Percentiles rank a stretch among this genome's conserved stretches.
These are phyloP conservation scores for Fusarium sacchari DNA, from an alignment of 2,329 filamentous ascomycete species.

Conservation along the genomic window DNA sequence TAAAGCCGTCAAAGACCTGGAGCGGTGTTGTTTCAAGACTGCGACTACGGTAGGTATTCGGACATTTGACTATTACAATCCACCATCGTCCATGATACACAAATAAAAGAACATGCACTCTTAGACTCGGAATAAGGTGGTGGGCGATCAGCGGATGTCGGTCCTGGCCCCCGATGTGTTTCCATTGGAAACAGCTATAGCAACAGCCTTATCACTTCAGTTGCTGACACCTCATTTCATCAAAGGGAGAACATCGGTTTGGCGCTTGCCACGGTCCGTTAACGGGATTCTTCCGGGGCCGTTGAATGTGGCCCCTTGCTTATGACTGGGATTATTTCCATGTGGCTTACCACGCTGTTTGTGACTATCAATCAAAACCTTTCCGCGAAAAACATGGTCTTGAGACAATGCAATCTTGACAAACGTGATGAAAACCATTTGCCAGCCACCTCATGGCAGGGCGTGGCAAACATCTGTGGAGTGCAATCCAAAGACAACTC, in stretches of 20 bases:
- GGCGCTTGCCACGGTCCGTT: slow-evolving; percentile 28
- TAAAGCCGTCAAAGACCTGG: slow-evolving; percentile 24
- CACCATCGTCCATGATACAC: neutral
- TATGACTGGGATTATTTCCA: slow-evolving; percentile 22
- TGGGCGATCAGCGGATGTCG: neutral
- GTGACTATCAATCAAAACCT: slow-evolving; percentile 8
- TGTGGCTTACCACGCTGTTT: slow-evolving; percentile 27
- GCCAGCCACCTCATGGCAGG: slow-evolving; percentile 36
- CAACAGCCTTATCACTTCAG: slow-evolving; percentile 1
- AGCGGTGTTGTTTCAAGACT: slow-evolving; percentile 17
- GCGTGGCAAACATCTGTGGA: slow-evolving; percentile 10
- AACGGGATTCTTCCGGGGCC: slow-evolving; percentile 25
- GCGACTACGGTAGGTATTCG: neutral
- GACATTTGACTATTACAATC: neutral
- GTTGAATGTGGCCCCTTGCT: slow-evolving; percentile 32
- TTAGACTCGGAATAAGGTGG: neutral
- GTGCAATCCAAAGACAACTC: slow-evolving; percentile 5
- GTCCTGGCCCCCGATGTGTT: neutral
- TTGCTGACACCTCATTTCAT: neutral
- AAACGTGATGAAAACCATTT: neutral
- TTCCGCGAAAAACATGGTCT: slow-evolving; percentile 26
- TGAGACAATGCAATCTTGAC: slow-evolving; percentile 30
- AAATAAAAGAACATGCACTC: slow-evolving; percentile 5
- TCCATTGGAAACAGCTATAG: neutral
- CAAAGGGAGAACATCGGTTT: slow-evolving; percentile 24